Evolutionary conservation across 495 filamentous ascomycete genomes (phyloP).

Genomic region (Schizothecium vesticola): DNA sequence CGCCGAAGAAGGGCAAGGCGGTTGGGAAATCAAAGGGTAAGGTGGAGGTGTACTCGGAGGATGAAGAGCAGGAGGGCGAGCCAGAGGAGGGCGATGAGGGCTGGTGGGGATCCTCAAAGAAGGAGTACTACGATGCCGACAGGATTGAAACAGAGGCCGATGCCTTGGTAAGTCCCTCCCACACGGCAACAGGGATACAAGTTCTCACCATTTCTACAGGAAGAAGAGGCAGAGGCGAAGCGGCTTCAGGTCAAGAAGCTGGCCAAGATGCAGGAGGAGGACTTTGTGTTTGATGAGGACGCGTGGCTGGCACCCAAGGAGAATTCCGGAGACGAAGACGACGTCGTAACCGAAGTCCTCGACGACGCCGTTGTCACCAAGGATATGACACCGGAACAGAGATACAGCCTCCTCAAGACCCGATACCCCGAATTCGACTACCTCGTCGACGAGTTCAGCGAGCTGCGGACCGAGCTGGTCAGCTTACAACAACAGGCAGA

Average conservation of each 20-base stretch:
- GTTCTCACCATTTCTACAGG: constrained; percentile 26
- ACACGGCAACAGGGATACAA: not conserved
- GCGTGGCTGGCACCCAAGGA: constrained; percentile 61
- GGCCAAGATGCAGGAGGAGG: constrained; percentile 75
- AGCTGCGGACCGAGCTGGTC: constrained; percentile 62
- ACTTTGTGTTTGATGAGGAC: constrained; percentile 85
- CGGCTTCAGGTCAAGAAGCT: constrained; percentile 85
- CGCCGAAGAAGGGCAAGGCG: constrained; percentile 21
- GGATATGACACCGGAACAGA: constrained; percentile 70
- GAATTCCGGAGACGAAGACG: constrained; percentile 41
- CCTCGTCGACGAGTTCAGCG: constrained; percentile 71
- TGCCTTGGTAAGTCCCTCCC: constrained; percentile 47
- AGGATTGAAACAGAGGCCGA: constrained; percentile 86
- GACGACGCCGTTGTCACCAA: constrained; percentile 76
- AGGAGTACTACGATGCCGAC: constrained; percentile 89
- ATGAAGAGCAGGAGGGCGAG: constrained; percentile 46
- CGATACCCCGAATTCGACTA: constrained; percentile 90
- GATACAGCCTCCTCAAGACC: constrained; percentile 65
- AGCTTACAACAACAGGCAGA: constrained; percentile 45
- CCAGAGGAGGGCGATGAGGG: constrained; percentile 65
- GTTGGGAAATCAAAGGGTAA: constrained; percentile 7
- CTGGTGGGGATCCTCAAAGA: constrained; percentile 81
- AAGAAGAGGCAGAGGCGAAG: constrained; percentile 85
- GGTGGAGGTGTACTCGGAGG: constrained; percentile 34
- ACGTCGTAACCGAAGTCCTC: constrained; percentile 73